Evolutionary conservation across 2,329 filamentous ascomycete species (phyloP).

Genomic region (Rhynchosporium graminicola): DNA sequence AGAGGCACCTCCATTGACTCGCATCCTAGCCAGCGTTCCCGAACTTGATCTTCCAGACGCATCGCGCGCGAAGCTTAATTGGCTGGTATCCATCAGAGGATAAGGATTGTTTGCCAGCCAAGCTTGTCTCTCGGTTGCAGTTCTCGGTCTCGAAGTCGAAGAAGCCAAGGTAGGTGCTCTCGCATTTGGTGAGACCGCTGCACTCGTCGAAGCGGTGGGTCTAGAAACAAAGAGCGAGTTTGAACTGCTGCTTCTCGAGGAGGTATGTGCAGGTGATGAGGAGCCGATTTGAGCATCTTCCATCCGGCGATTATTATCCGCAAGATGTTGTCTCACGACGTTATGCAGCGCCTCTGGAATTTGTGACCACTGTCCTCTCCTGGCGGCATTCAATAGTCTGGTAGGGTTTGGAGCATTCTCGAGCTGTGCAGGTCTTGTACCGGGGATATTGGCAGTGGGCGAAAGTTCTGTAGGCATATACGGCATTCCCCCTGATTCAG

Average conservation of each 20-base stretch:
- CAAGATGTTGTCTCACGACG: constrained; percentile 46
- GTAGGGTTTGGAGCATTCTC: constrained; percentile 47
- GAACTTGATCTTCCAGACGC: constrained; percentile 1
- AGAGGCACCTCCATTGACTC: neutral
- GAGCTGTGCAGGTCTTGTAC: constrained; percentile 40
- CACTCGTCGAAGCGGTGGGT: constrained; percentile 1
- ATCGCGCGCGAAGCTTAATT: neutral
- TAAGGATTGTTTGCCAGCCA: no score
- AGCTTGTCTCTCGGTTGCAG: neutral
- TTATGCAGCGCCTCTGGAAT: constrained; percentile 58
- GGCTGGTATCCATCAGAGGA: no score
- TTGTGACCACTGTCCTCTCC: constrained; percentile 57
- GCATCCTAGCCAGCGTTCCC: neutral
- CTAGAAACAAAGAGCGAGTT: neutral
- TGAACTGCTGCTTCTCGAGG: neutral
- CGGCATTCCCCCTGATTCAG: constrained; percentile 61
- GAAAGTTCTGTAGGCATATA: constrained; percentile 44
- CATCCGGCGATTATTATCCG: constrained; percentile 27
- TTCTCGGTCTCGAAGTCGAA: neutral
- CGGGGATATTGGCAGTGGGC: constrained; percentile 39
- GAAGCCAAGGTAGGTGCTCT: neutral
- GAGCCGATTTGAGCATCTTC: constrained; percentile 25
- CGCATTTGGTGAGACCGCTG: neutral
- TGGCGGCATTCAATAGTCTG: constrained; percentile 55
- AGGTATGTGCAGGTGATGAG: constrained; percentile 18